Conservation (phyloP, 306 rosid species). For the Lotus japonicus region DNA sequence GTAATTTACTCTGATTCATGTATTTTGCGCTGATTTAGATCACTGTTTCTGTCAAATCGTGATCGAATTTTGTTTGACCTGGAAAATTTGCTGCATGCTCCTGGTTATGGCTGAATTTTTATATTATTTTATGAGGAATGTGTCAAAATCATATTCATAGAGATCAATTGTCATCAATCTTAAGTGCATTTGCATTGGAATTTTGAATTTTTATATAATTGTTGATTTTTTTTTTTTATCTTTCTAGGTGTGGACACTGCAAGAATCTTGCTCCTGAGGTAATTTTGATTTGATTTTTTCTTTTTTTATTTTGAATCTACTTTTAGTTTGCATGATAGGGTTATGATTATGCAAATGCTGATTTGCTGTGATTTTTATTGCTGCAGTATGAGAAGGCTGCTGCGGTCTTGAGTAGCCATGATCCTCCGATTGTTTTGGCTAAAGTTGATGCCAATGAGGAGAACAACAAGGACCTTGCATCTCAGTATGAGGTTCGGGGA, state of each 20-base stretch:
- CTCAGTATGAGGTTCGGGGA: conserved; percentile 49
- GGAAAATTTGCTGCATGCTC: conserved; percentile 2
- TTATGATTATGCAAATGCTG: not conserved
- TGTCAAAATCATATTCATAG: too few species aligned
- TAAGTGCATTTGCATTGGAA: not conserved
- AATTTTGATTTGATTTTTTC: conserved; percentile 1
- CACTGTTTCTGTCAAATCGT: too few species aligned
- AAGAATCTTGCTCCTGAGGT: conserved; percentile 96
- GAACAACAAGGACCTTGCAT: conserved; percentile 51
- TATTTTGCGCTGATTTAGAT: not conserved
- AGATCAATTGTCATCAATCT: too few species aligned
- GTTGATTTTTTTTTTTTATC: not conserved
- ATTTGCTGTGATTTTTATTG: conserved; percentile 5
- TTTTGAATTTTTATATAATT: not conserved
- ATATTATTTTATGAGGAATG: too few species aligned
- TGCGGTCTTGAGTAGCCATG: conserved; percentile 57
- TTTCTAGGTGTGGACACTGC: conserved; percentile 95
- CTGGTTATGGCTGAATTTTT: not conserved
- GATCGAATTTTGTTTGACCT: too few species aligned
- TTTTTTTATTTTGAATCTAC: not conserved
- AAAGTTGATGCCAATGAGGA: conserved; percentile 79
- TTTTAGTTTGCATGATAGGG: not conserved
- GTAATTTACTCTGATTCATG: not conserved
- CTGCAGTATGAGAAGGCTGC: conserved; percentile 86
- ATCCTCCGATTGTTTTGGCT: conserved; percentile 69